These are phyloP conservation scores for Podospora didyma DNA, from an alignment of 495 filamentous ascomycete species.

Conservation along the genomic window DNA sequence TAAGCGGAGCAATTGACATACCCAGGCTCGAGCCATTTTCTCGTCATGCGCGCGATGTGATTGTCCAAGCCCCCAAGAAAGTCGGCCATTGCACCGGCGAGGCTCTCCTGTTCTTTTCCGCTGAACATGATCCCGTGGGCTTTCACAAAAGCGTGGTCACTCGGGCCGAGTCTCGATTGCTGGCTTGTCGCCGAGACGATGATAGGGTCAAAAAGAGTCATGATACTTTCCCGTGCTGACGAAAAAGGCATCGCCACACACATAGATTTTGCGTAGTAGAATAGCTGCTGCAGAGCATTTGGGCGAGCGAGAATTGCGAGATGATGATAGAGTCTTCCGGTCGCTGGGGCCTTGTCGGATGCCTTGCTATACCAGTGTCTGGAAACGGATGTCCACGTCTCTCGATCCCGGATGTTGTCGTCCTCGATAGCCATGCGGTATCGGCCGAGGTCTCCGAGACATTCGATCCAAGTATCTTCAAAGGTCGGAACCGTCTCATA, in stretches of 20 bases:
- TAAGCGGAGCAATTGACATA: too few species aligned
- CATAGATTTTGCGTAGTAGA: constrained; percentile 57
- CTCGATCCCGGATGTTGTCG: constrained; percentile 63
- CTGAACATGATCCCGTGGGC: constrained; percentile 43
- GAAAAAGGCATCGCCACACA: constrained; percentile 52
- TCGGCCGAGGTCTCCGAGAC: constrained; percentile 70
- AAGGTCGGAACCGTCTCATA: constrained; percentile 73
- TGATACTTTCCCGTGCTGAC: constrained; percentile 63
- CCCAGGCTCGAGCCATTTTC: too few species aligned
- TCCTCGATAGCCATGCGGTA: constrained; percentile 75
- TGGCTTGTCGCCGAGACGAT: constrained; percentile 31
- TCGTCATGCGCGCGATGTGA: too few species aligned
- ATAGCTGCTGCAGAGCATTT: constrained; percentile 69
- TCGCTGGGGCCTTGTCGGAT: constrained; percentile 62
- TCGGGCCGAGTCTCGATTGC: constrained; percentile 10
- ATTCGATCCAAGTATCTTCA: constrained; percentile 87
- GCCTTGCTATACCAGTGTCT: constrained; percentile 79
- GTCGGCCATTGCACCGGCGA: too few species aligned
- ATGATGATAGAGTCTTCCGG: constrained; percentile 80
- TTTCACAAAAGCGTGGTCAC: constrained; percentile 55
- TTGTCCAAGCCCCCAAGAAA: too few species aligned
- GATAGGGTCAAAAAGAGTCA: constrained; percentile 68
- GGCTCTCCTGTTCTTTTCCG: too few species aligned
- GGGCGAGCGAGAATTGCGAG: constrained; percentile 76
- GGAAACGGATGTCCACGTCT: constrained; percentile 73